These are phyloP conservation scores for Cryptococcus maquisensis DNA, from an alignment of 1,284 basidiomycete species.

Conservation along the genomic window DNA sequence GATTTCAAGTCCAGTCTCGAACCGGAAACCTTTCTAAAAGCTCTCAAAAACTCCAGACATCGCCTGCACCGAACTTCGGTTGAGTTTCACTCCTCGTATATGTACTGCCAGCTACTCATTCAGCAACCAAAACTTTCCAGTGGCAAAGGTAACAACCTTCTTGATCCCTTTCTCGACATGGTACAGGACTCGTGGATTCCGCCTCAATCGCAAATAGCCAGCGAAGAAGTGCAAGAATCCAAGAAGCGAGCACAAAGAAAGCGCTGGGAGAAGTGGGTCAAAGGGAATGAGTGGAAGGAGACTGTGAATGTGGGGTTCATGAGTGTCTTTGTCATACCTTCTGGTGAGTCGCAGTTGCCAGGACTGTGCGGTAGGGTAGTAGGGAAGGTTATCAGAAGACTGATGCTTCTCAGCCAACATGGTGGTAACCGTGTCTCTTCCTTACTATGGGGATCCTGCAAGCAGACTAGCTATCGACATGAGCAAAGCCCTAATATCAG, in stretches of 20 bases:
- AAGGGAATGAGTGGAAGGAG: background rate
- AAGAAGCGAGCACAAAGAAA: background rate
- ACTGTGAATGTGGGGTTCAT: constrained; percentile 2
- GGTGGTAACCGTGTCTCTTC: background rate
- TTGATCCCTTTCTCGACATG: constrained; percentile 2
- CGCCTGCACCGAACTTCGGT: constrained; percentile 3
- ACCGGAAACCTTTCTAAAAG: background rate
- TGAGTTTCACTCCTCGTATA: background rate
- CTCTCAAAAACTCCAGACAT: constrained; percentile 2
- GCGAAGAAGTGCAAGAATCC: background rate
- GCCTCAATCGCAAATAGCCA: no score
- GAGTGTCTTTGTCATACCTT: constrained; percentile 3
- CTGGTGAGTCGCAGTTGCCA: background rate
- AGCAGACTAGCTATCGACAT: constrained; percentile 1
- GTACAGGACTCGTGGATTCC: background rate
- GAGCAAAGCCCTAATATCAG: background rate
- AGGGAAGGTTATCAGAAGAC: no score
- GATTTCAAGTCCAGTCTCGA: background rate
- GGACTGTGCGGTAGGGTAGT: no score
- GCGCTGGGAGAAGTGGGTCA: background rate
- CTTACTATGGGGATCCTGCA: constrained; percentile 6
- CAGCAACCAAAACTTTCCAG: background rate
- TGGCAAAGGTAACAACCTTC: background rate
- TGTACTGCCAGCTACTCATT: constrained; percentile 5
- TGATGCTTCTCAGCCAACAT: constrained; percentile 2